These are phyloP conservation scores for Brassica hybrid DNA, from an alignment of 441 rosid genomes.

Conservation along the genomic window DNA sequence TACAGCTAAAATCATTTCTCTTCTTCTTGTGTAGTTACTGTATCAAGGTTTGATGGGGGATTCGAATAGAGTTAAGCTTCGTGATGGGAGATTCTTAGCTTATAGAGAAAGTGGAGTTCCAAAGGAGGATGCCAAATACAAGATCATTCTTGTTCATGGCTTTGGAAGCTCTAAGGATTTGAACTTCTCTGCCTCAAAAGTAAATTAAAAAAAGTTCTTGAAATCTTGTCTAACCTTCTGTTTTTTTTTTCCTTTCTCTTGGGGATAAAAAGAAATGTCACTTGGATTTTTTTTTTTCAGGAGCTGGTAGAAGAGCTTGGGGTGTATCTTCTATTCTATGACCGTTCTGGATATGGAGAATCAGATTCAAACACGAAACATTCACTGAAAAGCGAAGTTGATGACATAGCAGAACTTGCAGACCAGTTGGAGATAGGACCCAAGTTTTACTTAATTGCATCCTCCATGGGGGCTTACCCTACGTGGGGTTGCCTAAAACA, in stretches of 20 bases:
- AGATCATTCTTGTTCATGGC: conserved; percentile 79
- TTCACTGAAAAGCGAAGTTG: conserved; percentile 54
- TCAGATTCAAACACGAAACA: conserved; percentile 55
- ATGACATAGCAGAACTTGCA: conserved; percentile 64
- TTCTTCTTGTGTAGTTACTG: neutral
- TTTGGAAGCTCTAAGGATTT: conserved; percentile 92
- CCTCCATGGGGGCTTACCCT: conserved; percentile 73
- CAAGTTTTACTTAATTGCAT: conserved; percentile 58
- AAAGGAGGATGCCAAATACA: conserved; percentile 58
- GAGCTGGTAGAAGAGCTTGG: conserved; percentile 54
- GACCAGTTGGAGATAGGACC: conserved; percentile 58
- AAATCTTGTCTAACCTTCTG: conserved; percentile 6
- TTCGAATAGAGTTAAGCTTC: conserved; percentile 60
- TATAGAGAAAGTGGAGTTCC: conserved; percentile 76
- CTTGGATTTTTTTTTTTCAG: conserved; percentile 48
- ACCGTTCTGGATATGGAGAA: conserved; percentile 71
- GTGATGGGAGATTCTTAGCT: conserved; percentile 81
- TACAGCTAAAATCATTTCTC: neutral
- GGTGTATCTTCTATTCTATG: conserved; percentile 55
- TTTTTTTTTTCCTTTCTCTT: neutral
- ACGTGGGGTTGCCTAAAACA: conserved; percentile 66
- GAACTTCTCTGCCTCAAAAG: conserved; percentile 73
- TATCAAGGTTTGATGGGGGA: conserved; percentile 29
- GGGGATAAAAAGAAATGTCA: neutral
- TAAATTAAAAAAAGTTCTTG: conserved; percentile 27